Evolutionary conservation across 116 monocot genomes (phyloP), one percentile per base, ranked within the genome.

Genomic region (Iris pallida): DNA sequence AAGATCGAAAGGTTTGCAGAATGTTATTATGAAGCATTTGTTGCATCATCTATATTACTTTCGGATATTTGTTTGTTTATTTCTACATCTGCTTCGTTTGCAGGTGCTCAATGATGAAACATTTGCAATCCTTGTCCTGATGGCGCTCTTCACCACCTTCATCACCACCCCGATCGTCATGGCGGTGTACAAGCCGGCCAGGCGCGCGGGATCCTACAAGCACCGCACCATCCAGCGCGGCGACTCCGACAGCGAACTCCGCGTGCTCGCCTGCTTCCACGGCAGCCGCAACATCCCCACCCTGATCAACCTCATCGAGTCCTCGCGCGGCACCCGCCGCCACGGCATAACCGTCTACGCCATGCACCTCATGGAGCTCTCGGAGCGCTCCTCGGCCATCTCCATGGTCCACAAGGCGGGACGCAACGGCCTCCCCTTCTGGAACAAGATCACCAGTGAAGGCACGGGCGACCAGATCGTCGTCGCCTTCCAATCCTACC

Each of bases 281-380:
- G 71, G 71, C 60, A 71, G 71, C 71, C 71, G 71, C n/a, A 48
- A 61, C 71, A 61, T 71, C 71, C 71, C 71, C 49, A 40, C 71
- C 51, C 16, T 71, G 30, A 59, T 71, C 60, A 71, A 59, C 60
- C 71, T 71, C 11, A 8, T 71, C 49, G 71, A 61, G 61, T 61
- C 71, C 19, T 71, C 71, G 1, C 71, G 71, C 40, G 71, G 71
- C n/a, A 71, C 42, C 20, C 49, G 60, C 41, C 60, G 60, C 9
- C 71, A 48, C 40, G 51, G 71, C 52, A 13, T 71, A 59, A 60
- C 40, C 41, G 71, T 71, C 60, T 71, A 71, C 60, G 71, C 71
- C 30, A 71, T 61, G 71, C 71, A 71, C 48, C 71, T 61, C 51
- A 71, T 71, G 71, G 71, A 71, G 71, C 60, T 71, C 41, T 61